A percentile compares a stretch with the other conserved stretches of the same genome.
These are phyloP conservation scores for Pholiota microspora DNA, from an alignment of 768 basidiomycete species.

Conservation along the genomic window DNA sequence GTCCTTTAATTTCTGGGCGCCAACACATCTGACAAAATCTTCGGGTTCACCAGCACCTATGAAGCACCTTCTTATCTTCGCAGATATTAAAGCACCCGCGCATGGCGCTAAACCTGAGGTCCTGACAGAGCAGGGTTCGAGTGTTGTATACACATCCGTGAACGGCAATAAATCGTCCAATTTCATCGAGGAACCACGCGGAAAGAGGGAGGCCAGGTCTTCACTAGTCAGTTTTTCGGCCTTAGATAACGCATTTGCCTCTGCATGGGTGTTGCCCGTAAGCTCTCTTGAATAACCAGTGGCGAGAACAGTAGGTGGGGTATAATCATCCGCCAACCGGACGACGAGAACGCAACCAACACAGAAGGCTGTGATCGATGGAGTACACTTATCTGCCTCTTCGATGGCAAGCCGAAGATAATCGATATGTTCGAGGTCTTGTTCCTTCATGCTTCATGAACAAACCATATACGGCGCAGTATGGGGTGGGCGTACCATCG, in stretches of 20 bases:
- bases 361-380: constrained; percentile 78
- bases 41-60: constrained; percentile 90
- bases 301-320: constrained; percentile 55
- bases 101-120: constrained; percentile 87
- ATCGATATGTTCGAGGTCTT: constrained; percentile 21
- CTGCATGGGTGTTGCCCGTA: constrained; percentile 93
- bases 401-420: constrained; percentile 65
- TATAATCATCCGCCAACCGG: constrained; percentile 34
- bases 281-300: constrained; percentile 91
- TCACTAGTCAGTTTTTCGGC: constrained; percentile 42
- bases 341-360: constrained; percentile 83
- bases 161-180: constrained; percentile 51
- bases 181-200: constrained; percentile 29
- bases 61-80: constrained; percentile 70
- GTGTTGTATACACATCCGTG: constrained; percentile 87
- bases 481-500: constrained; percentile 2
- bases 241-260: constrained; percentile 89
- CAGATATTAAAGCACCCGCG: constrained; percentile 75
- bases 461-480: neutral
- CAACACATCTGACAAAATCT: constrained; percentile 94
- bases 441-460: constrained; percentile 5
- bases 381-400: constrained; percentile 70
- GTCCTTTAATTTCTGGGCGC: constrained; percentile 66
- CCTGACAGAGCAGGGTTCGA: constrained; percentile 93
- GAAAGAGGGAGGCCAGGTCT: constrained; percentile 45